Evolutionary conservation across 148 eudicot genomes (phyloP), one percentile per base, ranked within the genome.

Genomic region (Vaccinium myrtillus): DNA sequence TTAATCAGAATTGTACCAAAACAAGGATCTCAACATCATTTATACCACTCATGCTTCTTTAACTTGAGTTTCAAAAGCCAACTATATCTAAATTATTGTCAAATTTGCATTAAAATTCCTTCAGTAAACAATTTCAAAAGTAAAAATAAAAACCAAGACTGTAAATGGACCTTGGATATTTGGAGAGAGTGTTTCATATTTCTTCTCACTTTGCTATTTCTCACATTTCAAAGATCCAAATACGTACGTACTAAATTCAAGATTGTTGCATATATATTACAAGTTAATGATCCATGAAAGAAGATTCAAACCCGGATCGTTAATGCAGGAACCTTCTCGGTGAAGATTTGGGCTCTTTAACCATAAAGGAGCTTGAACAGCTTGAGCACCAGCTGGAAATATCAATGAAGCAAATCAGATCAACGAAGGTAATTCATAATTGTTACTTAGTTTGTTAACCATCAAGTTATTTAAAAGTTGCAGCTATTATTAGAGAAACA

Each of bases 311-410:
- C 59, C 21, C 5, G 0, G 13, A 10, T 55, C 3, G 59, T 4
- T 55, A 55, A 55, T 85, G 78, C 54, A 93, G 96, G 84, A 93
- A 93, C 83, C 86, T 92, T 81, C 88, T 93, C 23, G 96, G 96
- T 46, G 93, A 93, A 84, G 96, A 92, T 74, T 87, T 93, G 90
- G 92, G 86, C 1, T 81, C 91, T 14, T 79, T 93, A 78, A 90
- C 78, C 63, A 77, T 88, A 63, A 92, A 92, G 86, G 96, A 93
- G 87, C 92, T 93, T 19, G 94, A 92, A 50, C 93, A 90, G 59
- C 94, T 93, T 59, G 96, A 93, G 83, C 87, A 92, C 58, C 94
- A 93, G 83, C 87, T 93, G 27, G 94, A 93, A 74, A 58, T 81
- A 14, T 92, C 96, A 61, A 83, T 93, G 75, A 92, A 89, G 86